Evolutionary conservation across 2,329 filamentous ascomycete genomes (phyloP).

Genomic region (Uncinocarpus reesii): DNA sequence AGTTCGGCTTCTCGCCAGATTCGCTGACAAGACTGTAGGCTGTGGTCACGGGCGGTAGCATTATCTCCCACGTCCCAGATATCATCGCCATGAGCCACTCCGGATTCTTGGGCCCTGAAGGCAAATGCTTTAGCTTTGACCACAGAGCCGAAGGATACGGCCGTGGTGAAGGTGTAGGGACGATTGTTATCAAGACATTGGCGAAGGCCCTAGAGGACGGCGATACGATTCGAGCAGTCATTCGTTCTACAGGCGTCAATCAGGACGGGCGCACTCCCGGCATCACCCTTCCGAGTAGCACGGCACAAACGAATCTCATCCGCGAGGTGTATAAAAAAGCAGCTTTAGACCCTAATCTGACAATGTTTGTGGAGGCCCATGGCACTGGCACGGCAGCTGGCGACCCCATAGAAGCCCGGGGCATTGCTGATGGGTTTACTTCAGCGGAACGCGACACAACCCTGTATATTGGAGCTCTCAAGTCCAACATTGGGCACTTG

Average conservation of each 20-base stretch:
- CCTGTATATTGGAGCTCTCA: constrained; percentile 23
- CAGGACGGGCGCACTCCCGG: constrained; percentile 21
- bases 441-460: constrained; percentile 8
- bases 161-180: constrained; percentile 29
- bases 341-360: constrained; percentile 17
- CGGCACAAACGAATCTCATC: constrained; percentile 21
- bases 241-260: constrained; percentile 22
- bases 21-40: constrained; percentile 1
- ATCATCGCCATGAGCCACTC: constrained; percentile 16
- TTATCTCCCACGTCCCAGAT: constrained; percentile 12
- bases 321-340: constrained; percentile 25
- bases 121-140: constrained; percentile 27
- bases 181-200: constrained; percentile 24
- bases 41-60: constrained; percentile 16
- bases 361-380: constrained; percentile 13
- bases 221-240: constrained; percentile 26
- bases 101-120: constrained; percentile 20
- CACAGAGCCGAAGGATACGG: constrained; percentile 35
- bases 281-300: constrained; percentile 19
- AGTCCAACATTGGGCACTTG: constrained; percentile 23
- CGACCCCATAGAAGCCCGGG: constrained; percentile 21
- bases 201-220: constrained; percentile 23
- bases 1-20: no score
- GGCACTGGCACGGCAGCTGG: constrained; percentile 32
- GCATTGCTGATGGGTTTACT: constrained; percentile 17